Percentiles rank a stretch among this genome's conserved stretches.
Conservation (phyloP, 768 basidiomycete species). For the Tulasnella sp. region DNA sequence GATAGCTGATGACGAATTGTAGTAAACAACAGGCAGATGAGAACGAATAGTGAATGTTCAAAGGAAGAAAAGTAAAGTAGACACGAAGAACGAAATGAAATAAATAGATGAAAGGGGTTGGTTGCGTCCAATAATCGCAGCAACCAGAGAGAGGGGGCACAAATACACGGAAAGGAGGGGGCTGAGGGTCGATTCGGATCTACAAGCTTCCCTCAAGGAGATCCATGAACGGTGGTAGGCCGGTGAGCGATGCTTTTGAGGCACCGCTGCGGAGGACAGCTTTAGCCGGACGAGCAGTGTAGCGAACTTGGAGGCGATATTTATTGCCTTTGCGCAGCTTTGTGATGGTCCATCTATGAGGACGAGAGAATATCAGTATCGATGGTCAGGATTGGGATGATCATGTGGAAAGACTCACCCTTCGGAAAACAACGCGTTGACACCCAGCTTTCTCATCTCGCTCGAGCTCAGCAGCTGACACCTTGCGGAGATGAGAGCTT, state of each 20-base stretch:
- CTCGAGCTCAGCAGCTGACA: conserved; percentile 29
- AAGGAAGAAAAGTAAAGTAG: background rate
- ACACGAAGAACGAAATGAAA: conserved; percentile 27
- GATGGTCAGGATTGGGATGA: background rate
- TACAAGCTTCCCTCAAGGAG: conserved; percentile 28
- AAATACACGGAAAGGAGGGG: background rate
- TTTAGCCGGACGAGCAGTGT: conserved; percentile 30
- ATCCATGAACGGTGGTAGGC: conserved; percentile 33
- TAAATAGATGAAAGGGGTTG: conserved; percentile 4
- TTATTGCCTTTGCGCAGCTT: conserved; percentile 31
- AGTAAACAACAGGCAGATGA: conserved; percentile 11
- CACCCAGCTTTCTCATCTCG: conserved; percentile 33
- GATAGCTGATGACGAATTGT: background rate
- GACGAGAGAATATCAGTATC: background rate
- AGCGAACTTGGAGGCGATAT: conserved; percentile 27
- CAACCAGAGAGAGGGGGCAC: background rate
- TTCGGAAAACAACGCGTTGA: conserved; percentile 32
- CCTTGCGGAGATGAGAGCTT: conserved; percentile 31
- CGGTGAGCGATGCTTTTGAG: conserved; percentile 17
- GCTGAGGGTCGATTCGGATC: background rate
- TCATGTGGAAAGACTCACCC: conserved; percentile 23
- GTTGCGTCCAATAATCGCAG: background rate
- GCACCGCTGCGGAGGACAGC: conserved; percentile 29
- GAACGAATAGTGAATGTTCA: conserved; percentile 5
- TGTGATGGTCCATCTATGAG: conserved; percentile 23